phyloP scores from a whole-genome alignment of 805 yeast genomes.

The Cyberlindnera amylophila region DNA sequence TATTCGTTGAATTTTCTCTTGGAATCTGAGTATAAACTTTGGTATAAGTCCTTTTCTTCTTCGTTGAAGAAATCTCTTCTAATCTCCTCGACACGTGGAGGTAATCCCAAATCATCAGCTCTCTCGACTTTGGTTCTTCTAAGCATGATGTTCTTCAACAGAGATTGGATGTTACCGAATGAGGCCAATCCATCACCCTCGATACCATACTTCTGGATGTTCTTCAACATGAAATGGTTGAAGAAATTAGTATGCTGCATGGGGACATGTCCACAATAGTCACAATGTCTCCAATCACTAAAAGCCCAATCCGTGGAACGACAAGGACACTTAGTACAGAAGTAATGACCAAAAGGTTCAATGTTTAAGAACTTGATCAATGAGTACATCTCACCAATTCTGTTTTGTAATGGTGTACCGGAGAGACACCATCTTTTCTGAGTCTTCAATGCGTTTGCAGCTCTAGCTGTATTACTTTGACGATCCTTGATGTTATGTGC shows the following conservation, averaged over 20 bases:
- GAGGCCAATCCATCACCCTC: slow-evolving; percentile 78
- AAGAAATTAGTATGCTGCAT: slow-evolving; percentile 95
- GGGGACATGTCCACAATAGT: slow-evolving; percentile 81
- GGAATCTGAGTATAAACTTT: slow-evolving; percentile 81
- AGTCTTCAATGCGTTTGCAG: slow-evolving; percentile 72
- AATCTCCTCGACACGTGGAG: slow-evolving; percentile 91
- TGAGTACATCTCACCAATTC: slow-evolving; percentile 96
- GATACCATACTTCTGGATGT: slow-evolving; percentile 81
- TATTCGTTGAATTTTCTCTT: slow-evolving; percentile 85
- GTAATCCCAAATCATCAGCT: slow-evolving; percentile 95
- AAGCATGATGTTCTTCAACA: slow-evolving; percentile 80
- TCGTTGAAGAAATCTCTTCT: slow-evolving; percentile 86
- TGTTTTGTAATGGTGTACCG: slow-evolving; percentile 94
- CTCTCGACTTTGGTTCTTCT: slow-evolving; percentile 94
- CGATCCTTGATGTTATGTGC: slow-evolving; percentile 97
- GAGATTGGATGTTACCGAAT: slow-evolving; percentile 68
- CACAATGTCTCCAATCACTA: slow-evolving; percentile 79
- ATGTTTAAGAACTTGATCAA: slow-evolving; percentile 79
- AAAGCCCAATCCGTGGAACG: slow-evolving; percentile 80
- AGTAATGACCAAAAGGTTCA: slow-evolving; percentile 84
- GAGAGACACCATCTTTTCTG: slow-evolving; percentile 85
- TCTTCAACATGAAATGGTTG: slow-evolving; percentile 93
- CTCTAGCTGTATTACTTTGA: slow-evolving; percentile 88
- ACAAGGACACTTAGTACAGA: slow-evolving; percentile 92
- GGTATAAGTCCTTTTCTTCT: slow-evolving; percentile 91